Evolutionary conservation across 805 yeast species (phyloP), one percentile per base, ranked within the genome.

Genomic region (Pichia sporocuriosa): DNA sequence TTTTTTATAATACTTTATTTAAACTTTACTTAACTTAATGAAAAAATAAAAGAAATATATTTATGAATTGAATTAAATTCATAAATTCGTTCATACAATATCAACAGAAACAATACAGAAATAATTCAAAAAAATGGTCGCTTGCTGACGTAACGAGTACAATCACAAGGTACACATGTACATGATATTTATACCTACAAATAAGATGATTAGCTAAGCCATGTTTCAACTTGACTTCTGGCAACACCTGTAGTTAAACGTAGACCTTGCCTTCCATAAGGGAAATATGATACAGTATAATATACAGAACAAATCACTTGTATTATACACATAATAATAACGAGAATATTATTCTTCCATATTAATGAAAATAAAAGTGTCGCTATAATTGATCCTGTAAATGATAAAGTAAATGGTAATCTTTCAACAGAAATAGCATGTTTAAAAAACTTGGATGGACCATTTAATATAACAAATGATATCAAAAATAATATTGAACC

Each of bases 231-330:
- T 26, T 56, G 61, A 13, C 36, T 40, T 28, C 61, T 45, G 6
- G 61, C 87, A 6, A 80, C 65, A 19, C 75, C 63, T 13, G 77
- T 67, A 1, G 81, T 71, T 59, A 78, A 67, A 46, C 73, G 64
- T 37, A 81, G 54, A 2, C 90, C 81, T 44, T 81, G 79, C 4
- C 86, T 79, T 8, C 97, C 97, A 63, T 86, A 79, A 12, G 97
- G 97, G 70, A 90, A 88, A 61, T 89, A 89, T 49, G 94, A 83
- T 19, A 89, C 71, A 0, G 87, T 79, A 58, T 89, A 89, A 68
- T 85, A 86, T 6, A 85, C 53, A 12, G 89, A 84, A 4, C 96
- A 87, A 35, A 89, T 59, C 13, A 85, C 62, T 58, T 89, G 96
- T 4, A 83, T 55, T 1, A 80, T 58, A 41, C 87, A 79, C 16